Conservation (phyloP, 1,284 basidiomycete genomes). For the Pyrrhoderma noxium region DNA sequence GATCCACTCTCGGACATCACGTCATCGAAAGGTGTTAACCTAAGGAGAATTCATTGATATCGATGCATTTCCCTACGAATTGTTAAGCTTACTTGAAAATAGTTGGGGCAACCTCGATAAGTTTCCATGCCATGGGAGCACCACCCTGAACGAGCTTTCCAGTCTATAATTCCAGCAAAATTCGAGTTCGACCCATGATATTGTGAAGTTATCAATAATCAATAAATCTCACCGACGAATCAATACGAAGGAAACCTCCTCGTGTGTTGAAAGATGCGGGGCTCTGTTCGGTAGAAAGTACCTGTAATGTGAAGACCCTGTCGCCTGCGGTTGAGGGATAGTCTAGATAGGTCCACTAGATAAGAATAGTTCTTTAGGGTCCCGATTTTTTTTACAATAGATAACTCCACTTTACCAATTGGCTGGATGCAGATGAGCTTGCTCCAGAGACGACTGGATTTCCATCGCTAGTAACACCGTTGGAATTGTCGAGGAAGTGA, state of each 20-base stretch:
- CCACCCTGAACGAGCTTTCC: conserved; percentile 13
- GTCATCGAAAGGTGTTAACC: conserved; percentile 10
- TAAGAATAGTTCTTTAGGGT: neutral
- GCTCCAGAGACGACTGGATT: conserved; percentile 13
- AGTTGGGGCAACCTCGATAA: conserved; percentile 4
- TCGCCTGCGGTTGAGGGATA: conserved; percentile 12
- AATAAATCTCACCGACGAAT: conserved; percentile 2
- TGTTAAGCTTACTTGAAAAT: conserved; percentile 8
- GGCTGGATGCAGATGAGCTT: conserved; percentile 1
- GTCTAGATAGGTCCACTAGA: conserved; percentile 12
- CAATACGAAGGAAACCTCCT: conserved; percentile 10
- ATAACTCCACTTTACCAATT: too few relatives aligned
- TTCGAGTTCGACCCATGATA: neutral
- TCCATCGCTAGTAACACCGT: conserved; percentile 2
- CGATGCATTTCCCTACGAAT: neutral
- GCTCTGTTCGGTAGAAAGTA: conserved; percentile 1
- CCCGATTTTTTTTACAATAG: neutral
- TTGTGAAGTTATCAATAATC: too few relatives aligned
- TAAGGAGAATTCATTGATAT: neutral
- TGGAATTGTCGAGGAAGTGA: conserved; percentile 13
- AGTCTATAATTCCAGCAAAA: neutral
- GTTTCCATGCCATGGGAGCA: conserved; percentile 13
- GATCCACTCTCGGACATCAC: conserved; percentile 5
- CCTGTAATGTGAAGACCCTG: conserved; percentile 13
- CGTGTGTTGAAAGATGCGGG: neutral